These are phyloP conservation scores for Streptanthus diversifolius DNA, from an alignment of 345 rosid genomes.

Conservation along the genomic window DNA sequence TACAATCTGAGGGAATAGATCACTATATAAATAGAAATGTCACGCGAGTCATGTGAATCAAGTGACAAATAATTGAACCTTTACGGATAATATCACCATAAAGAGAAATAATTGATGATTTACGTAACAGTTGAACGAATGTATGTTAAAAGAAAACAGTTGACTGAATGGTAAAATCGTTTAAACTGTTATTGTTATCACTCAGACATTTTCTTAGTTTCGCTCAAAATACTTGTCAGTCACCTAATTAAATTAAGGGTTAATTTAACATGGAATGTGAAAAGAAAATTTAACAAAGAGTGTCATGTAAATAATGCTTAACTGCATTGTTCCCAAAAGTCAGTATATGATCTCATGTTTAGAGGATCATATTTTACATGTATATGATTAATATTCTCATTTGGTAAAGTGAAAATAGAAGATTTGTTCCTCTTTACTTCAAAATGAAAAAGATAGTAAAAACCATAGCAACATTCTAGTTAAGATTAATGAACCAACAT, in stretches of 20 bases:
- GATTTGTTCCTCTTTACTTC: not conserved
- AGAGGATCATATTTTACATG: not conserved
- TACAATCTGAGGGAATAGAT: too few species aligned
- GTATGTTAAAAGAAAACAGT: too few species aligned
- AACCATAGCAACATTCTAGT: not conserved
- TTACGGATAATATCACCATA: too few species aligned
- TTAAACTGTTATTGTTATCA: not conserved
- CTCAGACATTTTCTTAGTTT: not conserved
- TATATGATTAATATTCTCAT: not conserved
- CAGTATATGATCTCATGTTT: conserved; percentile 2
- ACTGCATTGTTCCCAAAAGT: conserved; percentile 17
- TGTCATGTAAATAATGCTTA: not conserved
- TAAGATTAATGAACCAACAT: not conserved
- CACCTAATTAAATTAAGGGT: too few species aligned
- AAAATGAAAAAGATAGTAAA: not conserved
- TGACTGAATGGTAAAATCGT: not conserved
- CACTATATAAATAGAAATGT: too few species aligned
- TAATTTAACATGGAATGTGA: not conserved
- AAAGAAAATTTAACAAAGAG: not conserved
- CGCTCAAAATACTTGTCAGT: not conserved
- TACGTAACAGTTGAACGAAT: too few species aligned
- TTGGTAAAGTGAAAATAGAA: not conserved
- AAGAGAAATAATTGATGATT: too few species aligned
- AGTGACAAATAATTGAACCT: too few species aligned
- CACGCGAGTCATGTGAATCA: too few species aligned